Conservation (phyloP, 164 flowering plant genomes). For the Malania oleifera region DNA sequence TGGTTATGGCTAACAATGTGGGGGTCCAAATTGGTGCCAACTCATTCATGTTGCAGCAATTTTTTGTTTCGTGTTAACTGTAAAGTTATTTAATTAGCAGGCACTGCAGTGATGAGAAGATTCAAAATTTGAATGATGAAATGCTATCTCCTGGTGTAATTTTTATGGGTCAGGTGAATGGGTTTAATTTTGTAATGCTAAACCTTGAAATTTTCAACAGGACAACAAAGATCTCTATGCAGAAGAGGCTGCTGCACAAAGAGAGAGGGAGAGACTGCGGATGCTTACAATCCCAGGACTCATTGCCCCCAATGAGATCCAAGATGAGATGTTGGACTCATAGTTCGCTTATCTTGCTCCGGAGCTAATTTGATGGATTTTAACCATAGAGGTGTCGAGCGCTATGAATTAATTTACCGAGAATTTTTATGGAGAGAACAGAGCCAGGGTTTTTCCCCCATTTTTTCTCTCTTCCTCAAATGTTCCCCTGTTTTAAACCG, state of each 20-base stretch:
- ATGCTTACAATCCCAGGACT: conserved; percentile 94
- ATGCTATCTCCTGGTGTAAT: no score
- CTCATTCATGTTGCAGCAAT: no score
- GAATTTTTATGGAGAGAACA: background rate
- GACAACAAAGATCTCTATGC: conserved; percentile 98
- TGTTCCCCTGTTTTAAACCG: background rate
- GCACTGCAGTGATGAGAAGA: no score
- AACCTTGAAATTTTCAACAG: conserved; percentile 33
- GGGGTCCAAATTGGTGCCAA: no score
- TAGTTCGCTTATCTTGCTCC: background rate
- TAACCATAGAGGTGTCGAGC: background rate
- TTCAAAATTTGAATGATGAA: no score
- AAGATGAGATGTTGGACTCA: conserved; percentile 28
- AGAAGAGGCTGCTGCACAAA: conserved; percentile 92
- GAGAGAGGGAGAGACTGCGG: conserved; percentile 80
- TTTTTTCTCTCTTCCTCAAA: background rate
- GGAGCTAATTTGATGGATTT: background rate
- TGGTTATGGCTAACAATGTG: no score
- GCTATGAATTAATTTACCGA: background rate
- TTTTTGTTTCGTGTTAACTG: no score
- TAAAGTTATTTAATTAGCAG: no score
- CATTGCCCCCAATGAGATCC: conserved; percentile 89
- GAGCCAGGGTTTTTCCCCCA: background rate
- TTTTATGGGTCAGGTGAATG: background rate
- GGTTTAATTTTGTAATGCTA: background rate